A percentile compares a stretch with the other conserved stretches of the same genome.
phyloP scores from a whole-genome alignment of 2,329 filamentous ascomycete genomes.

The Calonectria pteridis region DNA sequence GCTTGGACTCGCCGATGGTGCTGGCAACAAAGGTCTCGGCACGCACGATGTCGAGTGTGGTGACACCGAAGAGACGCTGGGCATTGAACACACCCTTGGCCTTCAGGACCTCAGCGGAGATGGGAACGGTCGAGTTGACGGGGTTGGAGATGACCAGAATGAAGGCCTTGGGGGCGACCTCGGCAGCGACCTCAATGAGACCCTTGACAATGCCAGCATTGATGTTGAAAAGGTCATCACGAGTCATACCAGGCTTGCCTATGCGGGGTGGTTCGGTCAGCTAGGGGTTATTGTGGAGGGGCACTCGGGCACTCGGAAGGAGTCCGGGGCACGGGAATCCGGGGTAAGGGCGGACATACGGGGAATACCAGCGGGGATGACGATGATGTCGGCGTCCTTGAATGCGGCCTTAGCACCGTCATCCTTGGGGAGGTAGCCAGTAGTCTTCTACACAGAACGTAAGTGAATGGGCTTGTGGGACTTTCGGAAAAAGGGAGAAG shows the following conservation, averaged over 20 bases:
- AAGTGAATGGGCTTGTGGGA: slow-evolving; percentile 38
- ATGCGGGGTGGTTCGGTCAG: slow-evolving; percentile 39
- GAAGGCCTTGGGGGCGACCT: slow-evolving; percentile 92
- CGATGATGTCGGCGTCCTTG: slow-evolving; percentile 93
- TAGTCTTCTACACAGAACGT: slow-evolving; percentile 75
- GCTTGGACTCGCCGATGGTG: slow-evolving; percentile 84
- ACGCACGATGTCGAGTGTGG: slow-evolving; percentile 97
- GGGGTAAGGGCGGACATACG: slow-evolving; percentile 69
- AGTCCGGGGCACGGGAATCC: slow-evolving; percentile 34
- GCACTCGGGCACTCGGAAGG: slow-evolving; percentile 34
- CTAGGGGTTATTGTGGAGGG: slow-evolving; percentile 27
- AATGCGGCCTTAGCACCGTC: slow-evolving; percentile 89
- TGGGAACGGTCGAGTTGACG: slow-evolving; percentile 98
- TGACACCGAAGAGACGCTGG: slow-evolving; percentile 97
- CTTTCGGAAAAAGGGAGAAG: slow-evolving; percentile 39
- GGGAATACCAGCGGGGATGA: slow-evolving; percentile 98
- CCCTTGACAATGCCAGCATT: slow-evolving; percentile 98
- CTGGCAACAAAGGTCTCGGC: slow-evolving; percentile 96
- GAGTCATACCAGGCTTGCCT: slow-evolving; percentile 99
- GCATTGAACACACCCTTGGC: slow-evolving; percentile 92
- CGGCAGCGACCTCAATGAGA: slow-evolving; percentile 87
- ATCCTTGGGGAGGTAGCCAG: slow-evolving; percentile 88
- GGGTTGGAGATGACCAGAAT: slow-evolving; percentile 99
- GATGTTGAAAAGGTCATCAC: slow-evolving; percentile 99
- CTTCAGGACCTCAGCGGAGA: slow-evolving; percentile 97